Base-by-base conservation (phyloP, 768 basidiomycete species). In the Antrodiella citrinella region DNA sequence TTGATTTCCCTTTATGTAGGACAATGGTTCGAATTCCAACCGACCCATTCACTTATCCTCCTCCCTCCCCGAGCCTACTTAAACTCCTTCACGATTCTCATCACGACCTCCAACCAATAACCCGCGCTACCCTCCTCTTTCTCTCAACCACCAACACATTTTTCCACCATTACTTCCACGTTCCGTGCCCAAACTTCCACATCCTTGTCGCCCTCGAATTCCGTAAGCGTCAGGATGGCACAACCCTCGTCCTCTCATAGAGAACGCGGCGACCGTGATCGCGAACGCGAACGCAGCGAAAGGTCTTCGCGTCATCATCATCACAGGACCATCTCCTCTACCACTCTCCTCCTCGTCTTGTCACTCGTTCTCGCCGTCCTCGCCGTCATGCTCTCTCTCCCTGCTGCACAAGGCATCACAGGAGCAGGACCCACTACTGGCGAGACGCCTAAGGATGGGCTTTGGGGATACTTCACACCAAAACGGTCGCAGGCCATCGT, bases 351-450 rank as follows among this genome's bases (percentile, higher is more conserved):
- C 47, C 82, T 92, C 26, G 85, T 91, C 45, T 76, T 92, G 39
- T 91, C 90, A 10, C 81, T 92, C 26, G 80, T 92, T 45, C 73
- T 92, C 22, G 90, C 89, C 26, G 88, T 91, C 20, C 76, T 92
- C n/a, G 89, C 90, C 3, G 82, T 92, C 59, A 91, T 92, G 88
- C 80, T 92, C 21, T 90, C 90, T 2, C 74, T 92, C 3, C 90
- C 90, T 1, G 80, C 82, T 0, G 45, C 47, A 13, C 69, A 69
- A 43, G 56, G 68, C n/a, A 51, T 68, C 18, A 55, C 63, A 0
- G 25, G 71, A 0, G 48, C 50, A 3, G 54, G 51, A 13, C 68
- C 65, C 38, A 15, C 30, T 15, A 65, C 69, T 20, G 65, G 70
- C 0, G 71, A 71, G 1, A 62, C 75, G 12, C 61, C 70, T 11